Evolutionary conservation across 2,329 filamentous ascomycete genomes (phyloP), one percentile per base, ranked within the genome.

Genomic region (Chalaropsis ovoidea): DNA sequence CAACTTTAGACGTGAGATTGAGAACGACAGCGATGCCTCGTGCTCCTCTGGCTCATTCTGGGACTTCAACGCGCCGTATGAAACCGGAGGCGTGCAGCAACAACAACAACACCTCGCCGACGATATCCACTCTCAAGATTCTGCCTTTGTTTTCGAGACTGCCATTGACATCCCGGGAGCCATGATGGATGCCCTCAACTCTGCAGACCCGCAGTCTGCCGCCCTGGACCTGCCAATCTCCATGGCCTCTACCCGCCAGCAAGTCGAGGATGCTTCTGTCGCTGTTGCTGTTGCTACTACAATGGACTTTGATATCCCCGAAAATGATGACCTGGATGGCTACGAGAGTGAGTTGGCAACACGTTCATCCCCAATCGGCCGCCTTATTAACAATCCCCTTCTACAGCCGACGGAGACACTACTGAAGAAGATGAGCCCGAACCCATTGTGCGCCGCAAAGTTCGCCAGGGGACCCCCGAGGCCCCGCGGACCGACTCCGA

Each of bases 1-100:
- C 5, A 80, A 81, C 63, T 85, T 93, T 71, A 86, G 87, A 69
- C 82, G 83, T 52, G 85, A 89, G 75, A 87, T 92, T 69, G 87
- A 91, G 72, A 80, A 82, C 69, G 85, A 89, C 69, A 76, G 77
- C n/a, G 79, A 80, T 62, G 81, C 84, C 68, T 81, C 80, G 0
- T 84, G 80, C 3, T 79, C 79, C 67, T 82, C 80, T 24, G 78
- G 78, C 49, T 84, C 82, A 1, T 86, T 83, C 70, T 88, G 85
- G 85, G 85, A 87, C 71, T 82, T 81, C 22, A 42, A 61, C 69
- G 79, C 80, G 67, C 77, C 80, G 27, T 77, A 79, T 62, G 74
- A 71, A 45, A 69, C 67, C 75, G 22, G 72, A 70, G 15, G 75
- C 76, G 42, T 77, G 75, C 0, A 79, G 81, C 56, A 73, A 58